A percentile compares a stretch with the other conserved stretches of the same genome.
Conservation (phyloP, 2,329 filamentous ascomycete genomes). For the Biscogniauxia sp. region DNA sequence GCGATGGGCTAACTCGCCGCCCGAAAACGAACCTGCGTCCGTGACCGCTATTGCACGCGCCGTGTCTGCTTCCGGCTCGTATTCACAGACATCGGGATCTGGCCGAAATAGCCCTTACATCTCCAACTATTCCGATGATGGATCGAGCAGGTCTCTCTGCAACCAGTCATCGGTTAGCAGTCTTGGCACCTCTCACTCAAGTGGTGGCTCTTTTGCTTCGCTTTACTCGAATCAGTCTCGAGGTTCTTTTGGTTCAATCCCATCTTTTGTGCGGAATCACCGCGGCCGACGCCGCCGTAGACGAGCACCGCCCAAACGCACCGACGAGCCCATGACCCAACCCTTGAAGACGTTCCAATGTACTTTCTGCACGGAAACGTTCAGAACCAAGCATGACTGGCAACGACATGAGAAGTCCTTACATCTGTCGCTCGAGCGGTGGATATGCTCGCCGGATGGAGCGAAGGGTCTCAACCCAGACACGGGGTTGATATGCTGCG, state of each 20-base stretch:
- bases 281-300: slow-evolving; percentile 51
- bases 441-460: slow-evolving; percentile 62
- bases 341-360: slow-evolving; percentile 61
- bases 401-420: slow-evolving; percentile 68
- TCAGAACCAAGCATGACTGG: slow-evolving; percentile 68
- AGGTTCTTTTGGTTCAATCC: slow-evolving; percentile 53
- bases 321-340: slow-evolving; percentile 38
- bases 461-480: slow-evolving; percentile 55
- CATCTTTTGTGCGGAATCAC: slow-evolving; percentile 37
- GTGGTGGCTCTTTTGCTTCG: slow-evolving; percentile 56
- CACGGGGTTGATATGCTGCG: slow-evolving; percentile 55
- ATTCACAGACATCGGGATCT: slow-evolving; percentile 42
- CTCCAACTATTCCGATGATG: slow-evolving; percentile 59
- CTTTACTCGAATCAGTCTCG: slow-evolving; percentile 58
- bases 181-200: slow-evolving; percentile 60
- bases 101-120: slow-evolving; percentile 57
- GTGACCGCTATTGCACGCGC: slow-evolving; percentile 58
- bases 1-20: slow-evolving; percentile 58
- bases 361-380: slow-evolving; percentile 67
- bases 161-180: slow-evolving; percentile 61
- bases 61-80: slow-evolving; percentile 51
- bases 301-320: slow-evolving; percentile 38
- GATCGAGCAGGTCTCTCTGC: slow-evolving; percentile 55
- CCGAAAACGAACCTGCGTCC: slow-evolving; percentile 59
- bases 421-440: slow-evolving; percentile 62